A percentile compares a stretch with the other conserved stretches of the same genome.
phyloP scores from a whole-genome alignment of 2,329 filamentous ascomycete species.

The Macroventuria anomochaeta region DNA sequence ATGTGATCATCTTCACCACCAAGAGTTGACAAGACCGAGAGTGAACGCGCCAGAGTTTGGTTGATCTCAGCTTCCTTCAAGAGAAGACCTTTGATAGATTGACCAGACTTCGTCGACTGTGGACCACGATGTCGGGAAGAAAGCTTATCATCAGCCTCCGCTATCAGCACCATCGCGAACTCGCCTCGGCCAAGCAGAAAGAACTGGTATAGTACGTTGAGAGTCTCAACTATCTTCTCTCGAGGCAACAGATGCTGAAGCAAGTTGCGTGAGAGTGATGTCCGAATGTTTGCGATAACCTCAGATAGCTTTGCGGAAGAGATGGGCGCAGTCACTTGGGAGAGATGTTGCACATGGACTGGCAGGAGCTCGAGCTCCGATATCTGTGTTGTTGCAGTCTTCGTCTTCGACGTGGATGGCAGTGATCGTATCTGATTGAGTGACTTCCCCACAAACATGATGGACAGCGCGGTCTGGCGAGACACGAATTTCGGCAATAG shows the following conservation, averaged over 20 bases:
- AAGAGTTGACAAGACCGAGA: slow-evolving; percentile 78
- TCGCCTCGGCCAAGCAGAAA: slow-evolving; percentile 88
- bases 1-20: slow-evolving; percentile 76
- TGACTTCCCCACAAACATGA: slow-evolving; percentile 89
- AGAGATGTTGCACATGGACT: slow-evolving; percentile 72
- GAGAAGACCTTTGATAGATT: slow-evolving; percentile 66
- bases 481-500: slow-evolving; percentile 83
- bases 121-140: slow-evolving; percentile 68
- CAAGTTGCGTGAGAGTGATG: slow-evolving; percentile 82
- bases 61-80: slow-evolving; percentile 89
- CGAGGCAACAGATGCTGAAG: slow-evolving; percentile 83
- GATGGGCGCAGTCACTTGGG: slow-evolving; percentile 75
- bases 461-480: slow-evolving; percentile 74
- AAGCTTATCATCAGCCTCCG: slow-evolving; percentile 82
- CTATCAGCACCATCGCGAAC: slow-evolving; percentile 85
- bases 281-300: slow-evolving; percentile 76
- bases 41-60: slow-evolving; percentile 76
- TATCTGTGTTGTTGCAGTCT: slow-evolving; percentile 33
- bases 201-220: slow-evolving; percentile 82
- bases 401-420: slow-evolving; percentile 38
- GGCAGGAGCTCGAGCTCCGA: slow-evolving; percentile 67
- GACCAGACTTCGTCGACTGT: slow-evolving; percentile 51
- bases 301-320: slow-evolving; percentile 72
- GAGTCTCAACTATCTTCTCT: slow-evolving; percentile 74
- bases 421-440: slow-evolving; percentile 76